phyloP scores from a whole-genome alignment of 495 filamentous ascomycete genomes.

The Penicillium pulvis region DNA sequence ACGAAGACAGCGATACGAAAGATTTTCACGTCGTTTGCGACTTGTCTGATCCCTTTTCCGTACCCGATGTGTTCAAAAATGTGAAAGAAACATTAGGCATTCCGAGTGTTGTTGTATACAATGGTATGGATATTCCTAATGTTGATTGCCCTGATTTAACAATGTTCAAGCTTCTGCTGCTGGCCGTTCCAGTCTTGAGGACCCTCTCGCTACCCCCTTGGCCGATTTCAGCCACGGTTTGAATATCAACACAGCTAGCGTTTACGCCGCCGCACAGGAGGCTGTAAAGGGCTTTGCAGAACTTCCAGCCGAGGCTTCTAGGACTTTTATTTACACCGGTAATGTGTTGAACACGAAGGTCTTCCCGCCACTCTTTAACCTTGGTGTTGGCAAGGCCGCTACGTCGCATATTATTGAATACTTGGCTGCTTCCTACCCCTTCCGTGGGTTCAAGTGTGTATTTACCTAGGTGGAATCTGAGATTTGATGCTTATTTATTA shows the following conservation, averaged over 20 bases:
- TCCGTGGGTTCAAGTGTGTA: constrained; percentile 50
- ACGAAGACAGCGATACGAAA: constrained; percentile 30
- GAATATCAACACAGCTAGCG: constrained; percentile 47
- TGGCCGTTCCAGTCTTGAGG: constrained; percentile 23
- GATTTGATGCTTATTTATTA: background rate
- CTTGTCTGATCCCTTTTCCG: constrained; percentile 39
- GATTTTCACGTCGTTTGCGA: constrained; percentile 43
- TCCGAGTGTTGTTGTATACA: constrained; percentile 53
- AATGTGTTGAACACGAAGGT: constrained; percentile 43
- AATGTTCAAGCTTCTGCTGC: constrained; percentile 4
- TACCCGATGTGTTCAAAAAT: constrained; percentile 39
- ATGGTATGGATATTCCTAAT: constrained; percentile 45
- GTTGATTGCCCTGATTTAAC: too few relatives aligned
- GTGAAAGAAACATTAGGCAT: constrained; percentile 38
- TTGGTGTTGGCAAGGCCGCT: constrained; percentile 49
- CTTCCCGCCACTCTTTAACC: constrained; percentile 33
- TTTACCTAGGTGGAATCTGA: background rate
- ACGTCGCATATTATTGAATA: constrained; percentile 45
- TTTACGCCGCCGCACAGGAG: constrained; percentile 47
- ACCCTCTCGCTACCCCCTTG: constrained; percentile 38
- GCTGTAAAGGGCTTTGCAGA: constrained; percentile 39
- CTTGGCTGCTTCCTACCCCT: constrained; percentile 41
- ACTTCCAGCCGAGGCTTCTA: constrained; percentile 36
- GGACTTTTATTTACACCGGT: constrained; percentile 53
- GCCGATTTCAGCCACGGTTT: constrained; percentile 39